phyloP scores from a whole-genome alignment of 768 basidiomycete genomes.

The Austroboletus festivus region DNA sequence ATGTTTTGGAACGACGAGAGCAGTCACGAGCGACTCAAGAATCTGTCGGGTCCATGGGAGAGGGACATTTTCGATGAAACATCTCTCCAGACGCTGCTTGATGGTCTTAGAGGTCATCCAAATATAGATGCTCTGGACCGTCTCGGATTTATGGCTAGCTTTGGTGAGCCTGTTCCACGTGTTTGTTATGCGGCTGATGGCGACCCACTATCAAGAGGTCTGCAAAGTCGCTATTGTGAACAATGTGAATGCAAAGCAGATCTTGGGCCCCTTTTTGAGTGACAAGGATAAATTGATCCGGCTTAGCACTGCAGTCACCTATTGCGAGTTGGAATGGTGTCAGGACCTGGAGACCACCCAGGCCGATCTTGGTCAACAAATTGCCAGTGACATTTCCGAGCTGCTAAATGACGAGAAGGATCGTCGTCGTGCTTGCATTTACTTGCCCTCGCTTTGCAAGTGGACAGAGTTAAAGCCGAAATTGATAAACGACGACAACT shows the following conservation, averaged over 20 bases:
- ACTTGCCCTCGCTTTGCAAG: constrained; percentile 29
- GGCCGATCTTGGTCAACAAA: constrained; percentile 1
- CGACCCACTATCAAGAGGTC: constrained; percentile 8
- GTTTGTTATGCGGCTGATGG: neutral
- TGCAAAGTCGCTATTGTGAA: constrained; percentile 9
- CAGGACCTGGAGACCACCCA: constrained; percentile 1
- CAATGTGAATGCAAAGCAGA: neutral
- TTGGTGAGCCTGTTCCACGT: constrained; percentile 15
- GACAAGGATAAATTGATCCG: constrained; percentile 16
- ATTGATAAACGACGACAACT: constrained; percentile 16
- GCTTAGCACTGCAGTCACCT: constrained; percentile 25
- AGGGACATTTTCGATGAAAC: constrained; percentile 27
- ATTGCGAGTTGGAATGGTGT: constrained; percentile 24
- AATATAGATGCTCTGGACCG: constrained; percentile 25
- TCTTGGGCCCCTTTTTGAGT: constrained; percentile 13
- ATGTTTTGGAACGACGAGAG: constrained; percentile 30
- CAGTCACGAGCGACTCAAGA: constrained; percentile 18
- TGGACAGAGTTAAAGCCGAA: constrained; percentile 5
- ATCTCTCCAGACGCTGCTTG: constrained; percentile 16
- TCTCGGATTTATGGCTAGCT: constrained; percentile 29
- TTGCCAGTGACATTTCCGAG: constrained; percentile 9
- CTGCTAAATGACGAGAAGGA: constrained; percentile 13
- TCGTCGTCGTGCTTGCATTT: constrained; percentile 25
- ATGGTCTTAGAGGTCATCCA: constrained; percentile 16
- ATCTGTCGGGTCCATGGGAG: constrained; percentile 24